Evolutionary conservation across 2,329 filamentous ascomycete genomes (phyloP), one percentile per base, ranked within the genome.

Genomic region (Botrytis aclada): DNA sequence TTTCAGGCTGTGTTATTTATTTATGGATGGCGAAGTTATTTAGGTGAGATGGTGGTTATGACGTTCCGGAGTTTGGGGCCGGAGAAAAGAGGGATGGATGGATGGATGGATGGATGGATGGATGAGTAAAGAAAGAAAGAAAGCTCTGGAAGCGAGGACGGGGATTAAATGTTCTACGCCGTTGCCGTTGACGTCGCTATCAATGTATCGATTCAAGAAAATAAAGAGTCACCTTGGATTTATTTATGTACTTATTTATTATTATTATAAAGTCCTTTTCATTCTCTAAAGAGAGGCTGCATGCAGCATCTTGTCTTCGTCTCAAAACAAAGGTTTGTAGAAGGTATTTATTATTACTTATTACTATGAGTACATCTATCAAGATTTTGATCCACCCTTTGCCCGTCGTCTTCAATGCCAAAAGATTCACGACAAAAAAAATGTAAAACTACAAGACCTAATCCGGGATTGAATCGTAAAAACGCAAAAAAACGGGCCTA

Each of bases 51-150:
- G 62, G 66, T 47, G 58, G 34, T 39, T 61, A 61, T 61, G 70
- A 58, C 51, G 62, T 67, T 67, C 62, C 70, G 70, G 70, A 72
- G 70, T 72, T 67, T 65, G 62, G 45, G 25, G 32, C 25, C 58
- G 69, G 58, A 62, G 39, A 63, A 70, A 70, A 70, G 60, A 67
- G 34, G 45, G 64, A 54, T n/a, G n/a, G n/a, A n/a, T n/a, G n/a
- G n/a, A n/a, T n/a, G n/a, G n/a, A n/a, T n/a, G n/a, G n/a, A n/a
- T n/a, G n/a, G n/a, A n/a, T n/a, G n/a, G n/a, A n/a, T n/a, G 45
- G 64, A 54, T 37, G 41, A 12, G 47, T 25, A 71, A 71, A 72
- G 70, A 72, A 72, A 58, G 70, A 71, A 66, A 72, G 70, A 72
- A 72, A 58, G 70, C 62, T 72, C 51, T 72, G 62, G 70, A 72